Percentiles rank a stretch among this genome's conserved stretches.
Conservation (phyloP, 164 flowering plant genomes). For the Malania oleifera region DNA sequence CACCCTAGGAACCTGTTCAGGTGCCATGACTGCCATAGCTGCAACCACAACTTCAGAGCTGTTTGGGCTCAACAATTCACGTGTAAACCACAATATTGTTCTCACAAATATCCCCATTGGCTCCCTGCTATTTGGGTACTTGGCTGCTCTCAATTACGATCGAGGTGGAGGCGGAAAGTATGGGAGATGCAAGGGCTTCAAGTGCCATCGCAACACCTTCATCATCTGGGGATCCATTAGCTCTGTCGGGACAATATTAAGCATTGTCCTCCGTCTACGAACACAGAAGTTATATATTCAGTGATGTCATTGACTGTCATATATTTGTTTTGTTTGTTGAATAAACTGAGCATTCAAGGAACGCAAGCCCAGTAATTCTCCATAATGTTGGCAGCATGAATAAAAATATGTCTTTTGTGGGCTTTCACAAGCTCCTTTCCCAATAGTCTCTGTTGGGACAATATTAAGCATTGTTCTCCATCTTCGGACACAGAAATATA, state of each 20-base stretch:
- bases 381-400: neutral
- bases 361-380: neutral
- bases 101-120: constrained; percentile 12
- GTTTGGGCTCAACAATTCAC: constrained; percentile 5
- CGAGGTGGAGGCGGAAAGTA: neutral
- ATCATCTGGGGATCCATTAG: constrained; percentile 13
- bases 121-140: constrained; percentile 10
- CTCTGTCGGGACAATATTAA: constrained; percentile 2
- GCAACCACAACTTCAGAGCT: neutral
- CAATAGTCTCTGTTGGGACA: neutral
- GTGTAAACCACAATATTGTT: constrained; percentile 3
- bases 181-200: constrained; percentile 1
- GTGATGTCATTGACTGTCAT: neutral
- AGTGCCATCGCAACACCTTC: constrained; percentile 8
- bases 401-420: neutral
- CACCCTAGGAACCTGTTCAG: constrained; percentile 5
- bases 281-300: neutral
- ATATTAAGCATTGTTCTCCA: constrained; percentile 10
- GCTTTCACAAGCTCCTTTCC: neutral
- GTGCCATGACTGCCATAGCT: constrained; percentile 3
- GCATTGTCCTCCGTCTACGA: constrained; percentile 8
- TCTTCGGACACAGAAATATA: neutral
- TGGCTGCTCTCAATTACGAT: constrained; percentile 8
- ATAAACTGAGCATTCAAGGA: neutral
- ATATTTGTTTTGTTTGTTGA: neutral